These are phyloP conservation scores for Nitzschia sp. DNA, from an alignment of 108 stramenopile species.

Conservation along the genomic window DNA sequence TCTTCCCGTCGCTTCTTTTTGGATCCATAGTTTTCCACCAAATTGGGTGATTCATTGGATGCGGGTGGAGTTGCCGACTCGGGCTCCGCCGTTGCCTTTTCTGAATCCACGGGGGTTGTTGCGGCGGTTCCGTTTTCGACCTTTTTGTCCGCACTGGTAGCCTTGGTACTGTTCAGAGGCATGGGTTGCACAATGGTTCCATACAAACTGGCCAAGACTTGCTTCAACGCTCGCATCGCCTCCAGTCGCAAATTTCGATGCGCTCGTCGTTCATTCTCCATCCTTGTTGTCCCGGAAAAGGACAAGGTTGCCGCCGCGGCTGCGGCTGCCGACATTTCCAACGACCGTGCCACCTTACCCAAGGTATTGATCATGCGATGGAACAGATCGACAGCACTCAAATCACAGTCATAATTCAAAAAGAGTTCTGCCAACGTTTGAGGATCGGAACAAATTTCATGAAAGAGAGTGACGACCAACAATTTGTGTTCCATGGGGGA, in stretches of 20 bases:
- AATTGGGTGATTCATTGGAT: constrained; percentile 32
- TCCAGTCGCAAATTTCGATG: constrained; percentile 73
- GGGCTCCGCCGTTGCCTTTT: background rate
- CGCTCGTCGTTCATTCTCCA: constrained; percentile 62
- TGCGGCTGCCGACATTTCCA: constrained; percentile 33
- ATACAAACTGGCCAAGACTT: constrained; percentile 83
- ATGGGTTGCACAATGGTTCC: constrained; percentile 74
- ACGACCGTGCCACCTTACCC: constrained; percentile 81
- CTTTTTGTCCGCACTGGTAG: background rate
- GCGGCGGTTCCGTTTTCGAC: background rate
- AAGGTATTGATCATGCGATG: constrained; percentile 91
- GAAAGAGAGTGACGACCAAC: constrained; percentile 90
- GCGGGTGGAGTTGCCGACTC: constrained; percentile 6
- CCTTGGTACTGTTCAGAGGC: background rate
- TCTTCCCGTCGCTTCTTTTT: constrained; percentile 90
- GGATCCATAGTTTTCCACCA: constrained; percentile 89
- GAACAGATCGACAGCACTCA: constrained; percentile 91
- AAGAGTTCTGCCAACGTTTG: constrained; percentile 92
- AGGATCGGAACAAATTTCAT: constrained; percentile 86
- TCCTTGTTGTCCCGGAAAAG: constrained; percentile 58
- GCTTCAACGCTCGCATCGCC: constrained; percentile 79
- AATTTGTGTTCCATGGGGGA: constrained; percentile 90
- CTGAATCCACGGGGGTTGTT: constrained; percentile 29
- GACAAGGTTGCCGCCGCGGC: constrained; percentile 29
- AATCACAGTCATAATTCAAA: constrained; percentile 98